A percentile compares a stretch with the other conserved stretches of the same genome.
phyloP scores from a whole-genome alignment of 2,329 filamentous ascomycete species.

The Metarhizium humberi region DNA sequence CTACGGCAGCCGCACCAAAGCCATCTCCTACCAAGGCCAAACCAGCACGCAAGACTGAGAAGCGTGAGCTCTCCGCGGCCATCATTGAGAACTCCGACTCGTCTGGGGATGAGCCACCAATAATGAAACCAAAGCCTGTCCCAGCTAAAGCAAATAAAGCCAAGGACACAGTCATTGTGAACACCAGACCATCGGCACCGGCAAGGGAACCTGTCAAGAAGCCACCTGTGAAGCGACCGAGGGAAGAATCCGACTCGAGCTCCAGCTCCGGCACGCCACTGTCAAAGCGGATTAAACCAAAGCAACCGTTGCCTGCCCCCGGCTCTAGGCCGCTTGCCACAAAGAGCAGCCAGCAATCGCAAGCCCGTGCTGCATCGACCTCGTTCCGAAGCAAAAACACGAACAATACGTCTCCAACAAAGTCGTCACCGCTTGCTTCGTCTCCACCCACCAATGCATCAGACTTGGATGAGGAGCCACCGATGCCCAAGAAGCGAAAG shows the following conservation, averaged over 20 bases:
- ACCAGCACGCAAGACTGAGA: constrained; percentile 23
- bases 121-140: constrained; percentile 18
- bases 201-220: constrained; percentile 23
- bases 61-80: constrained; percentile 43
- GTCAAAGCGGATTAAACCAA: constrained; percentile 47
- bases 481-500: constrained; percentile 35
- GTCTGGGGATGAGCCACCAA: constrained; percentile 37
- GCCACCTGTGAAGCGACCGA: constrained; percentile 38
- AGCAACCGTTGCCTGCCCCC: constrained; percentile 25
- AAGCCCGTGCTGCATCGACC: constrained; percentile 26
- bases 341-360: constrained; percentile 36
- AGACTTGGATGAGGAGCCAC: constrained; percentile 42
- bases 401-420: constrained; percentile 48
- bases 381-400: constrained; percentile 30
- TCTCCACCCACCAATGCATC: constrained; percentile 58
- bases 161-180: constrained; percentile 24
- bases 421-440: constrained; percentile 56
- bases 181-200: constrained; percentile 21
- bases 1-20: constrained; percentile 22
- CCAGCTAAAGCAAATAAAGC: constrained; percentile 19
- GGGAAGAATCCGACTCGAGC: constrained; percentile 44
- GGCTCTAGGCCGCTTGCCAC: constrained; percentile 36
- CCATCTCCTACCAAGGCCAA: constrained; percentile 34
- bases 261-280: constrained; percentile 51
- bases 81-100: constrained; percentile 48